These are phyloP conservation scores for Tolypocladium tropicale DNA, from an alignment of 2,329 filamentous ascomycete species.

Conservation along the genomic window DNA sequence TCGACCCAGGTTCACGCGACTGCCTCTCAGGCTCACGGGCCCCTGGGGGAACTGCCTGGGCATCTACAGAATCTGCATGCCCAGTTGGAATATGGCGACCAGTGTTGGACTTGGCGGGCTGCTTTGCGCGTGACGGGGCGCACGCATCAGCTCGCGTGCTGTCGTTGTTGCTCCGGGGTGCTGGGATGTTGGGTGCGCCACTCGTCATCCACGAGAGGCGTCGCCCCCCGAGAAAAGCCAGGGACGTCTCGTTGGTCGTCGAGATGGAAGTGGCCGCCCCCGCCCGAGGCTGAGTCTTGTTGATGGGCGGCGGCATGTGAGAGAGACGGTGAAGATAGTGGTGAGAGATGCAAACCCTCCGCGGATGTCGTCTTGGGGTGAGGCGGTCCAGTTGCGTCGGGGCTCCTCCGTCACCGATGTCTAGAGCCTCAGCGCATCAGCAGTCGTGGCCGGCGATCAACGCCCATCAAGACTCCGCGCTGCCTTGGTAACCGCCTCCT, in stretches of 20 bases:
- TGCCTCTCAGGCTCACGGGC: neutral
- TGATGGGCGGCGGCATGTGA: constrained; percentile 14
- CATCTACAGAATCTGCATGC: neutral
- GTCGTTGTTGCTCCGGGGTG: neutral
- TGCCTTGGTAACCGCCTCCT: neutral
- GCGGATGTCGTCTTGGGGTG: neutral
- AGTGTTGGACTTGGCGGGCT: neutral
- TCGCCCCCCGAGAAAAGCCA: constrained; percentile 26
- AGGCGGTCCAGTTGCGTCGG: neutral
- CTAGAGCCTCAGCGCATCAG: neutral
- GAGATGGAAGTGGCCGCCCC: constrained; percentile 18
- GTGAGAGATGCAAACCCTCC: neutral
- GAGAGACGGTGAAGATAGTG: neutral
- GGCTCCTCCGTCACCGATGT: neutral
- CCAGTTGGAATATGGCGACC: neutral
- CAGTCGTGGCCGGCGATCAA: neutral
- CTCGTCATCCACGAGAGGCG: constrained; percentile 19
- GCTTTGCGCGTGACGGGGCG: neutral
- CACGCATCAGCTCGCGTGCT: neutral
- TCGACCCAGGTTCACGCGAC: neutral
- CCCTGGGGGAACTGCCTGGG: neutral
- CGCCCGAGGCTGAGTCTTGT: constrained; percentile 5
- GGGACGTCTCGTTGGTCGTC: constrained; percentile 29
- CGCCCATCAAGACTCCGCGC: neutral
- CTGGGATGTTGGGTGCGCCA: neutral